Evolutionary conservation across 495 filamentous ascomycete species (phyloP).

Genomic region (Trichoderma reesei): DNA sequence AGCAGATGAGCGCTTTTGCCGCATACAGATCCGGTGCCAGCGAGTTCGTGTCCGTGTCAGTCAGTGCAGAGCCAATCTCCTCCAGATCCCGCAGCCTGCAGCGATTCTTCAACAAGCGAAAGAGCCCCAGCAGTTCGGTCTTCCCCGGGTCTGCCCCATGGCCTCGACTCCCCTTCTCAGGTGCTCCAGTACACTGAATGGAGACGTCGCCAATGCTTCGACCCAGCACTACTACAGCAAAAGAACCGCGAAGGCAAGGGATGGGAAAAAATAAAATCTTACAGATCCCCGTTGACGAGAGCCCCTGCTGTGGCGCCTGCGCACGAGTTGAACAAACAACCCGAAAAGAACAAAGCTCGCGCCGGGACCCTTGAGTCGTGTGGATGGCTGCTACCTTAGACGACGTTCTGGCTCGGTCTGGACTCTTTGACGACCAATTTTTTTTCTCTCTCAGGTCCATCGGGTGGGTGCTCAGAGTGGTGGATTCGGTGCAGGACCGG

Average conservation of each 20-base stretch:
- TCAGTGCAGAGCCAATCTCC: background rate
- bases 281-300: background rate
- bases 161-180: background rate
- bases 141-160: background rate
- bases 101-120: background rate
- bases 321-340: background rate
- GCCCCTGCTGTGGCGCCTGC: background rate
- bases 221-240: background rate
- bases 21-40: background rate
- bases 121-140: background rate
- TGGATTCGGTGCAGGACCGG: background rate
- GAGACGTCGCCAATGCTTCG: no score
- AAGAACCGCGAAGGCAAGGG: background rate
- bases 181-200: background rate
- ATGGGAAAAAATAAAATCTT: background rate
- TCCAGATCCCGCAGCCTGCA: background rate
- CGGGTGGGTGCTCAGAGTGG: background rate
- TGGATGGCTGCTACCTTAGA: background rate
- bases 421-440: background rate
- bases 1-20: no score
- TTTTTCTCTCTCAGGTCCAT: background rate
- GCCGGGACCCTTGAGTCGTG: conserved; percentile 1
- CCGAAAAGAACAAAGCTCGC: background rate
- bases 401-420: conserved; percentile 2
- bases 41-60: background rate